A percentile compares a stretch with the other conserved stretches of the same genome.
Conservation (phyloP, 2,329 filamentous ascomycete genomes). For the Alternaria brassicae region DNA sequence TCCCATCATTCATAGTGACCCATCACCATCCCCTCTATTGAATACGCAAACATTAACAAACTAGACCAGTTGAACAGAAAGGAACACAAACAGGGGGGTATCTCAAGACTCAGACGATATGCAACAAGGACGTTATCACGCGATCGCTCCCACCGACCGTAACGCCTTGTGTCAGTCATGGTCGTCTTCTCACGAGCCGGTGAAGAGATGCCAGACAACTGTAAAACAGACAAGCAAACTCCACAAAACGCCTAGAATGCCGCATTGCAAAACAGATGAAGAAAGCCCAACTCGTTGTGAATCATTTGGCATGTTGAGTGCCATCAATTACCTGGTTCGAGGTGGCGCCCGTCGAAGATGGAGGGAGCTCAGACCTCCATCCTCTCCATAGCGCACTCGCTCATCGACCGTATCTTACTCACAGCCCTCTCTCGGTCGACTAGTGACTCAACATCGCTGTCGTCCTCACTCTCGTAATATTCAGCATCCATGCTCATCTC, state of each 20-base stretch:
- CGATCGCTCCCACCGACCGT: constrained; percentile 34
- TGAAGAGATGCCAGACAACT: constrained; percentile 15
- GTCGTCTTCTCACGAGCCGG: constrained; percentile 29
- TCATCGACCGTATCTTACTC: constrained; percentile 59
- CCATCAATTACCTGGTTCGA: not conserved
- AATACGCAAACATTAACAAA: constrained; percentile 1
- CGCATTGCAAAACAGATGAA: not conserved
- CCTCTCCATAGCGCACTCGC: constrained; percentile 60
- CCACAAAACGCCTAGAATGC: not conserved
- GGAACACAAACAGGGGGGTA: constrained; percentile 24
- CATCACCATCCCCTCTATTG: not conserved
- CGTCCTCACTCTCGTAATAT: constrained; percentile 41
- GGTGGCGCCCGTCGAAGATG: not conserved
- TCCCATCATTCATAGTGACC: not conserved
- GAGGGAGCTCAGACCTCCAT: constrained; percentile 57
- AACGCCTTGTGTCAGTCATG: constrained; percentile 26
- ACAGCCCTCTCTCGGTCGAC: constrained; percentile 44
- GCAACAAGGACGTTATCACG: constrained; percentile 23
- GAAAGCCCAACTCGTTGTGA: not conserved
- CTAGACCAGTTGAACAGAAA: constrained; percentile 5
- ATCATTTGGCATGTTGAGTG: not conserved
- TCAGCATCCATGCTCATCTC: constrained; percentile 44
- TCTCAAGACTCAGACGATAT: constrained; percentile 28
- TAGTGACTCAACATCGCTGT: constrained; percentile 46
- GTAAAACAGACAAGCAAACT: not conserved